A percentile compares a stretch with the other conserved stretches of the same genome.
These are phyloP conservation scores for Polysphondylium violaceum DNA, from an alignment of 78 protist genomes.

Conservation along the genomic window DNA sequence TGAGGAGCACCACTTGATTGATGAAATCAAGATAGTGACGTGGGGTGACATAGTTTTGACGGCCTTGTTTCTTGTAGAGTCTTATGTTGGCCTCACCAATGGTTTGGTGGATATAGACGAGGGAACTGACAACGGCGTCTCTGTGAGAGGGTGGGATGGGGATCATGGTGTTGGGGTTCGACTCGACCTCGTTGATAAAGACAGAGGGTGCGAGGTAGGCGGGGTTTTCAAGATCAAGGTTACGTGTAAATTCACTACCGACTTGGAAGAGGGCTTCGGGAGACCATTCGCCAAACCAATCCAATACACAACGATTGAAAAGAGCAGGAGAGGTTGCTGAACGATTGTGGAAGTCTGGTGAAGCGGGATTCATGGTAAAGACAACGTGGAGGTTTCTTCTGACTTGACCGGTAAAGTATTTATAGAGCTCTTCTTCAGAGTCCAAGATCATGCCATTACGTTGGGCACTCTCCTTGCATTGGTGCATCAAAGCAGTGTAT, in stretches of 20 bases:
- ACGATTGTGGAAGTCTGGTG: constrained; percentile 92
- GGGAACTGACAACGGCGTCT: constrained; percentile 84
- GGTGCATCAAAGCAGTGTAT: constrained; percentile 85
- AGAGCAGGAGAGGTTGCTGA: constrained; percentile 96
- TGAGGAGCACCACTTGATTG: constrained; percentile 87
- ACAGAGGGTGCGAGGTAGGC: constrained; percentile 62
- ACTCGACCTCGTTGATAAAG: constrained; percentile 26
- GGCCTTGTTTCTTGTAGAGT: constrained; percentile 83
- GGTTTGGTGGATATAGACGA: constrained; percentile 89
- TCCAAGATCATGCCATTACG: constrained; percentile 84
- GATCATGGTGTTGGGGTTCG: neutral
- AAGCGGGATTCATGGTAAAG: constrained; percentile 98
- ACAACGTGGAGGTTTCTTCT: constrained; percentile 97
- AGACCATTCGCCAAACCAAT: constrained; percentile 99
- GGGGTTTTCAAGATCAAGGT: constrained; percentile 86
- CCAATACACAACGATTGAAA: constrained; percentile 98
- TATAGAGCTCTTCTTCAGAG: constrained; percentile 88
- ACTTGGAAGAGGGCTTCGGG: constrained; percentile 93
- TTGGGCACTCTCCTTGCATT: constrained; percentile 82
- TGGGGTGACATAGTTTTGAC: constrained; percentile 94
- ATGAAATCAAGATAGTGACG: constrained; percentile 98
- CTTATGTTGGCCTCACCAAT: constrained; percentile 77
- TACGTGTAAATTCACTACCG: constrained; percentile 89
- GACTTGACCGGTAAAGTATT: constrained; percentile 89
- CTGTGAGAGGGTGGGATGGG: constrained; percentile 69